These are phyloP conservation scores for Speleostelium caveatum DNA, from an alignment of 78 protist species.

Conservation along the genomic window DNA sequence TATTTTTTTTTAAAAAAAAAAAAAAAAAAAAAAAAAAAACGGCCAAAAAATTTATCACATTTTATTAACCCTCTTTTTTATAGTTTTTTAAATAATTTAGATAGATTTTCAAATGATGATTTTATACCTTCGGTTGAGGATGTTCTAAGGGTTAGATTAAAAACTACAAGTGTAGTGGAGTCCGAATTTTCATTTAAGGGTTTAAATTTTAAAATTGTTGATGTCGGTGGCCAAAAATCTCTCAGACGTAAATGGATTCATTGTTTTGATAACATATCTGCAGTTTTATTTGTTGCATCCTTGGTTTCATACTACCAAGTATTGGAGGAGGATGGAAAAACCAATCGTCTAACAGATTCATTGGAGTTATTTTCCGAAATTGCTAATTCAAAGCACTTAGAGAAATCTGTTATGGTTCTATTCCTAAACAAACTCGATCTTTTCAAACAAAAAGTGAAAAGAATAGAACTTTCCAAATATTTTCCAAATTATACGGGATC, in stretches of 20 bases:
- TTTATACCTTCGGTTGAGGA: constrained; percentile 85
- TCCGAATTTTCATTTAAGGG: constrained; percentile 43
- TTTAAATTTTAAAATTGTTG: constrained; percentile 17
- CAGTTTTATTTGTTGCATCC: constrained; percentile 78
- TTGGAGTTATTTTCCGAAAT: constrained; percentile 77
- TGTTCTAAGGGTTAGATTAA: constrained; percentile 77
- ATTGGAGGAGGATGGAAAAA: constrained; percentile 68
- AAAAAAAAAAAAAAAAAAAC: too few species aligned
- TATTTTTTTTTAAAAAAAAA: too few species aligned
- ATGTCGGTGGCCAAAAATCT: constrained; percentile 92
- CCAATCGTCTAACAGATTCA: constrained; percentile 66
- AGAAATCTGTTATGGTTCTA: constrained; percentile 40
- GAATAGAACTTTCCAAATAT: constrained; percentile 56
- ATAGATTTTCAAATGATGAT: constrained; percentile 33
- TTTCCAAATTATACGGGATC: constrained; percentile 10
- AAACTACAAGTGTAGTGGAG: constrained; percentile 86
- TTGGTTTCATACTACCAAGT: constrained; percentile 63
- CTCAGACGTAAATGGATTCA: constrained; percentile 93
- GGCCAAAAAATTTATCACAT: too few species aligned
- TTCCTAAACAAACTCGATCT: constrained; percentile 87
- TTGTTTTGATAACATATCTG: constrained; percentile 88
- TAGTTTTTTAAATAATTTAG: constrained; percentile 73
- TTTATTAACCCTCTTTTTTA: too few species aligned
- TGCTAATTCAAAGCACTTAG: constrained; percentile 80
- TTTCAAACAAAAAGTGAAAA: constrained; percentile 78